Evolutionary conservation across 2,329 filamentous ascomycete genomes (phyloP).

Genomic region (Geosmithia flava): DNA sequence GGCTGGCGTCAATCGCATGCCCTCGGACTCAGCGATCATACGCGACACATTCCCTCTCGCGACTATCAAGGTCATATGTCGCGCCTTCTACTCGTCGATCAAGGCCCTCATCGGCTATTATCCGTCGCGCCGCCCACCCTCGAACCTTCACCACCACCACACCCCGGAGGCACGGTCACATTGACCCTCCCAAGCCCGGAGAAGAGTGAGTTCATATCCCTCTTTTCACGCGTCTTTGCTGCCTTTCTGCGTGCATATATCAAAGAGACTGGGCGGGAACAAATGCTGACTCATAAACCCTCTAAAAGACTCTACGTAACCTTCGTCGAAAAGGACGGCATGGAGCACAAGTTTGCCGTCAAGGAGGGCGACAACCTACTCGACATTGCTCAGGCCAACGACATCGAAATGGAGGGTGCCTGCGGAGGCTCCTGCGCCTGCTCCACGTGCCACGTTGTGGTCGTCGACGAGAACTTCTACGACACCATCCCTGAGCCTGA

Average conservation of each 20-base stretch:
- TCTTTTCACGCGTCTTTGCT: neutral
- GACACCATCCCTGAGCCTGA: conserved; percentile 68
- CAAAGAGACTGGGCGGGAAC: neutral
- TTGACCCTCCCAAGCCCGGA: conserved; percentile 73
- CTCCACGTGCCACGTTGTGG: conserved; percentile 86
- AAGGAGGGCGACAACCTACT: conserved; percentile 82
- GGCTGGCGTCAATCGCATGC: conserved; percentile 14
- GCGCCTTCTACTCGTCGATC: neutral
- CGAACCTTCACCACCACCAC: conserved; percentile 55
- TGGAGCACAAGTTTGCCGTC: conserved; percentile 65
- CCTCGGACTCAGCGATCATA: conserved; percentile 14
- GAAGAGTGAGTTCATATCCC: conserved; percentile 65
- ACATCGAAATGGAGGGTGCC: conserved; percentile 96
- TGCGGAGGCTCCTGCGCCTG: conserved; percentile 92
- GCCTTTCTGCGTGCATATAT: no score
- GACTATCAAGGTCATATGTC: conserved; percentile 4
- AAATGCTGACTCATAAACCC: no score
- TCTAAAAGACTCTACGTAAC: conserved; percentile 64
- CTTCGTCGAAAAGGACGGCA: conserved; percentile 84
- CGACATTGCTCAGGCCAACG: conserved; percentile 88
- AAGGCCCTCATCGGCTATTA: neutral
- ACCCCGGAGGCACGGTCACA: conserved; percentile 57
- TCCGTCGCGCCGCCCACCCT: neutral
- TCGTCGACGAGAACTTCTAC: conserved; percentile 59
- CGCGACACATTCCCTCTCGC: conserved; percentile 2